Evolutionary conservation across 2,329 filamentous ascomycete species (phyloP), one percentile per base, ranked within the genome.

Genomic region (Cladosporium phlei): DNA sequence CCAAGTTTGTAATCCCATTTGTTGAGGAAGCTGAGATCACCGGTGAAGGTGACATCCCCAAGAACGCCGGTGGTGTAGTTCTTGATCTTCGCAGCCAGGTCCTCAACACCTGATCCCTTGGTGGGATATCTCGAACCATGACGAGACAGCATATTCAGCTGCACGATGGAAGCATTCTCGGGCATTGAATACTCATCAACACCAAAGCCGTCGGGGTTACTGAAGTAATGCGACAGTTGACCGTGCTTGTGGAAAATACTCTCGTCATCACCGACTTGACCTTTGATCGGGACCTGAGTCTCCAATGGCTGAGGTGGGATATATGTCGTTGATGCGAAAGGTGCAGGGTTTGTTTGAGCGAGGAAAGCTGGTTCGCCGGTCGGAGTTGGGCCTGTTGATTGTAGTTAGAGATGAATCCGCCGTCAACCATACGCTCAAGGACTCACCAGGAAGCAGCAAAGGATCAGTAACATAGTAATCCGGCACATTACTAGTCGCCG

Each of bases 81-180:
- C 17, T 69, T 69, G 34, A 89, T 69, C 53, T 78, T 80, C 33
- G 74, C 60, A 1, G 79, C 82, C 30, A 84, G 75, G 1, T 60
- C 59, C 14, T 70, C 66, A 8, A 84, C 77, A 22, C 76, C 75
- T 25, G 78, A 72, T 1, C 74, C 75, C 3, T 70, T 69, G 2
- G 85, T 85, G 0, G 86, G 86, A 63, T 89, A 90, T 11, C 86
- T 75, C 29, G 83, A 75, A 7, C 86, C 86, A 60, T 89, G 85
- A 1, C 86, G 78, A 10, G 82, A 83, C 4, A 88, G 70, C 80
- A 88, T 83, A 68, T 85, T 70, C 34, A 89, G 69, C 68, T 86
- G 83, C 21, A 82, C 71, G 39, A 88, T 85, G 48, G 83, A 80
- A 0, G 84, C 77, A 10, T 80, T 83, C 5, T 70, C 63, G 1